These are phyloP conservation scores for Ploettnerulaceae sp. DNA, from an alignment of 2,329 filamentous ascomycete genomes.

Conservation along the genomic window DNA sequence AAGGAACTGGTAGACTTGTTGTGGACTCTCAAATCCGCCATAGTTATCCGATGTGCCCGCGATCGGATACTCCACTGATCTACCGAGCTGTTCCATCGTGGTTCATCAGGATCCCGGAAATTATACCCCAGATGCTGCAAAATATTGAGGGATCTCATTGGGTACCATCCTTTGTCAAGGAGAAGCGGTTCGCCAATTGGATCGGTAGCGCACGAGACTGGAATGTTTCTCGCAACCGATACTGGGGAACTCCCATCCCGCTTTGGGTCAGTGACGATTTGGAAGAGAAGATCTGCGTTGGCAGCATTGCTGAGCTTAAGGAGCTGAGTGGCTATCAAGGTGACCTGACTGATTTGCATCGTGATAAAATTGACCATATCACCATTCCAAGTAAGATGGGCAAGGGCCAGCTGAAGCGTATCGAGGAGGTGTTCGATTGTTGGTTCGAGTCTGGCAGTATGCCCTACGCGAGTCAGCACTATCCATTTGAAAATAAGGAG, in stretches of 20 bases:
- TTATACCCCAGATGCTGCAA: slow-evolving; percentile 82
- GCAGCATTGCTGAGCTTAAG: slow-evolving; percentile 79
- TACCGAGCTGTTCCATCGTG: slow-evolving; percentile 89
- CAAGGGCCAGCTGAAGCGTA: slow-evolving; percentile 73
- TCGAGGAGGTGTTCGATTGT: slow-evolving; percentile 91
- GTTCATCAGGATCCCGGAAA: slow-evolving; percentile 85
- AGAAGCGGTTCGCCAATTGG: slow-evolving; percentile 87
- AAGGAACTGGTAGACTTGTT: slow-evolving; percentile 68
- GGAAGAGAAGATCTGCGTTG: slow-evolving; percentile 80
- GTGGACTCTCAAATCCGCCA: slow-evolving; percentile 85
- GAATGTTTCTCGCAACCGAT: slow-evolving; percentile 91
- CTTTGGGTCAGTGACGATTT: slow-evolving; percentile 88
- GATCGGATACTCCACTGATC: slow-evolving; percentile 92
- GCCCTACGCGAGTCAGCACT: slow-evolving; percentile 88
- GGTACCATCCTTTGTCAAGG: slow-evolving; percentile 88
- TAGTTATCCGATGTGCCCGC: slow-evolving; percentile 89
- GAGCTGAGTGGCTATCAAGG: slow-evolving; percentile 81
- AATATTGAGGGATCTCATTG: slow-evolving; percentile 88
- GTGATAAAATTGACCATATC: slow-evolving; percentile 89
- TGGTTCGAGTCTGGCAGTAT: slow-evolving; percentile 97
- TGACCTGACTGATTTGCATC: slow-evolving; percentile 79
- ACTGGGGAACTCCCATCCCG: slow-evolving; percentile 92
- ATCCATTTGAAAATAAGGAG: slow-evolving; percentile 85
- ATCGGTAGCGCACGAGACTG: slow-evolving; percentile 87
- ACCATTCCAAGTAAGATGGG: slow-evolving; percentile 88